Conservation (phyloP, 169 alveolate genomes). For the Eimeria praecox region DNA sequence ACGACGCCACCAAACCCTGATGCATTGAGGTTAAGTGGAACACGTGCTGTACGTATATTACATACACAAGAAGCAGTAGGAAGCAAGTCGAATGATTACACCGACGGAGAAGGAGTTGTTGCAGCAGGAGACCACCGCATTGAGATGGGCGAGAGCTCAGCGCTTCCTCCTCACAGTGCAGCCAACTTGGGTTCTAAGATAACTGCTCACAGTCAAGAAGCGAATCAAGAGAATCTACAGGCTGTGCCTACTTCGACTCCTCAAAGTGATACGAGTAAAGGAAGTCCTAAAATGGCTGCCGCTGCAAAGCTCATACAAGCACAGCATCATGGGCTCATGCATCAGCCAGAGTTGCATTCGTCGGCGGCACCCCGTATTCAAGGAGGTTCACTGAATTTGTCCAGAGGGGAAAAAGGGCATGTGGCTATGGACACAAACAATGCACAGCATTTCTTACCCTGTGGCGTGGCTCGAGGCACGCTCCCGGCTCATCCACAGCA, state of each 20-base stretch:
- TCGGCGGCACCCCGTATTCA: neutral
- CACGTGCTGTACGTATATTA: neutral
- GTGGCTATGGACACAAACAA: neutral
- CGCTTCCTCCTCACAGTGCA: neutral
- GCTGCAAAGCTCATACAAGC: neutral
- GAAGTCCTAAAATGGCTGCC: neutral
- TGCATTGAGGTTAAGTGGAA: neutral
- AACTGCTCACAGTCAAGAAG: neutral
- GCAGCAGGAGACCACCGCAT: neutral
- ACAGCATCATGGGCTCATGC: neutral
- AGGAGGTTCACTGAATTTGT: neutral
- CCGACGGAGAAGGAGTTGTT: neutral
- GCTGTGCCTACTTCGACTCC: neutral
- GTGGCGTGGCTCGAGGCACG: conserved; percentile 52
- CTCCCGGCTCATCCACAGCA: neutral
- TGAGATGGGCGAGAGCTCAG: neutral
- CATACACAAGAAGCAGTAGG: neutral
- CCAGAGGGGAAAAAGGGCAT: neutral
- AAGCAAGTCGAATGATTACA: neutral
- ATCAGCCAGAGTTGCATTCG: neutral
- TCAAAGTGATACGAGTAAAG: neutral
- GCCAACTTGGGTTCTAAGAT: neutral
- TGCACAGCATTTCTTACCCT: neutral
- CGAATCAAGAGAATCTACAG: neutral
- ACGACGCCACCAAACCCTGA: neutral